phyloP scores from a whole-genome alignment of 768 basidiomycete species.

The Trametes meyenii region DNA sequence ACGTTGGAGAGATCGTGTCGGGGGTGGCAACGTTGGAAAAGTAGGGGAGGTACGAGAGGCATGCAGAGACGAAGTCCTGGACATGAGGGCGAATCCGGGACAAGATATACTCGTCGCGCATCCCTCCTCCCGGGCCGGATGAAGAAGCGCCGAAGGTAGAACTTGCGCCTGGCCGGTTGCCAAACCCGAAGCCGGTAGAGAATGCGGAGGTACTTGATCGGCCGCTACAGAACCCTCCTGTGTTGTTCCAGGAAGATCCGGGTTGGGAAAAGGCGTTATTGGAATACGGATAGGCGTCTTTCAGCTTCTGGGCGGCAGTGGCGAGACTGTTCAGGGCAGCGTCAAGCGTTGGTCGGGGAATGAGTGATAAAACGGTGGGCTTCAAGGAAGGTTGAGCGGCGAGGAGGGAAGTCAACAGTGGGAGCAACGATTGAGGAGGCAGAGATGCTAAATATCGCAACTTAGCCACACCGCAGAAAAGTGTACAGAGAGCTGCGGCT shows the following conservation, averaged over 20 bases:
- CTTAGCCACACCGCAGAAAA: conserved; percentile 14
- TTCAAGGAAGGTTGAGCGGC: conserved; percentile 72
- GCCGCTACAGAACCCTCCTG: conserved; percentile 12
- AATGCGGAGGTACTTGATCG: conserved; percentile 9
- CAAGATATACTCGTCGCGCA: conserved; percentile 81
- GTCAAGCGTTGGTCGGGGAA: conserved; percentile 83
- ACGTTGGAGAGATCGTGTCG: conserved; percentile 30
- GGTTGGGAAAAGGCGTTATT: conserved; percentile 42
- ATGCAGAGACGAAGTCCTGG: conserved; percentile 74
- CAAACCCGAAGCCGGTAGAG: conserved; percentile 30
- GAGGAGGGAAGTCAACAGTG: conserved; percentile 70
- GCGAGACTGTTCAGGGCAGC: conserved; percentile 70
- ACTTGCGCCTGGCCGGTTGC: conserved; percentile 13
- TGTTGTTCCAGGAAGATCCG: conserved; percentile 34
- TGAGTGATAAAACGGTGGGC: conserved; percentile 69
- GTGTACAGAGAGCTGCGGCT: conserved; percentile 30
- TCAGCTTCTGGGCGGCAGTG: conserved; percentile 70
- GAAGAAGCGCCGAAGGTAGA: conserved; percentile 20
- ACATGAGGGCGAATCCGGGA: conserved; percentile 77
- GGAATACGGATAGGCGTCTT: conserved; percentile 85
- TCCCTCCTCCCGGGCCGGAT: conserved; percentile 41
- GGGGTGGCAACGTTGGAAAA: conserved; percentile 61
- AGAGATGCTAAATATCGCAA: conserved; percentile 61
- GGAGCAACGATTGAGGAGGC: conserved; percentile 75
- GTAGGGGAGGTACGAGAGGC: conserved; percentile 82